phyloP scores from a whole-genome alignment of 495 filamentous ascomycete species.

The Trichoderma asperelloides region DNA sequence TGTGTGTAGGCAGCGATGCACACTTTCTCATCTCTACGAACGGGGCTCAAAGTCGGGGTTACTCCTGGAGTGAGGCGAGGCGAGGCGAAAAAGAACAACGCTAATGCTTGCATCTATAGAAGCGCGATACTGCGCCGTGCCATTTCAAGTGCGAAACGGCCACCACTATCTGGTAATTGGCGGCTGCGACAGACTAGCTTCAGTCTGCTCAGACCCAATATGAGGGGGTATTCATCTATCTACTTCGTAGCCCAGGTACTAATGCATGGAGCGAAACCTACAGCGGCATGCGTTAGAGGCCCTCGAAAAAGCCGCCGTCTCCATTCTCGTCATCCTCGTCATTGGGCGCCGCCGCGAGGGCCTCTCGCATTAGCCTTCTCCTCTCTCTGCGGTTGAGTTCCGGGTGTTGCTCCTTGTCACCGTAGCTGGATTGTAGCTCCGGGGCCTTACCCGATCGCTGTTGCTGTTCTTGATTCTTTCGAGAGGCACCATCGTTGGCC shows the following conservation, averaged over 20 bases:
- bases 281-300: slow-evolving; percentile 4
- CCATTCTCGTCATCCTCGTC: slow-evolving; percentile 11
- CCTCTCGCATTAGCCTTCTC: slow-evolving; percentile 8
- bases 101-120: neutral
- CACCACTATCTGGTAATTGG: neutral
- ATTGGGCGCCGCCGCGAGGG: neutral
- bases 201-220: neutral
- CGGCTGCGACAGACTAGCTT: neutral
- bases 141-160: neutral
- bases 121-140: neutral
- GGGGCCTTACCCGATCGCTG: neutral
- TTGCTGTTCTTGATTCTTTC: neutral
- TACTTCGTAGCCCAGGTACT: neutral
- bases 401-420: neutral
- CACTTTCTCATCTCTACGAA: neutral
- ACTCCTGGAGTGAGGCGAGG: too few species aligned
- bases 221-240: neutral
- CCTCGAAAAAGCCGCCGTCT: slow-evolving; percentile 24
- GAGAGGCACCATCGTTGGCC: neutral
- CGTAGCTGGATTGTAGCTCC: neutral
- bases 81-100: neutral
- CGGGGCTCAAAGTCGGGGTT: too few species aligned
- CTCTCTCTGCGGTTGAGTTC: slow-evolving; percentile 6
- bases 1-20: neutral
- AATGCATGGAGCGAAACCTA: neutral